phyloP scores from a whole-genome alignment of 2,329 filamentous ascomycete species.

The Ramularia collo-cygni region DNA sequence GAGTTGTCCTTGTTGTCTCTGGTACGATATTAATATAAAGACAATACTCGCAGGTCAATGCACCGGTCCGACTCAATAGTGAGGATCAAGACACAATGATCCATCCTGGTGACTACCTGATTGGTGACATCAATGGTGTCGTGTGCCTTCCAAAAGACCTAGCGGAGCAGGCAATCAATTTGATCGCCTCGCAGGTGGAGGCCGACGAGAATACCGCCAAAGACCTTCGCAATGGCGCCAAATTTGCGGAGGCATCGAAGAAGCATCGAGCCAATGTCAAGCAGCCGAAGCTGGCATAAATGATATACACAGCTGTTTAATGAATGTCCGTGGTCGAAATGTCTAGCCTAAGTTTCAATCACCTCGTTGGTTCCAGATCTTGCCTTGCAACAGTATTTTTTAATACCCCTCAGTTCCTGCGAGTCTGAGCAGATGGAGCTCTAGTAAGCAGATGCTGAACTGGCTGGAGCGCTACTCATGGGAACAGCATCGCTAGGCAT shows the following conservation, averaged over 20 bases:
- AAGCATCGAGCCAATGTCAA: slow-evolving; percentile 23
- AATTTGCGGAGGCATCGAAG: slow-evolving; percentile 23
- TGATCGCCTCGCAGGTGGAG: slow-evolving; percentile 27
- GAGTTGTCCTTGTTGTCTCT: not conserved
- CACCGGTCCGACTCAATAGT: slow-evolving; percentile 26
- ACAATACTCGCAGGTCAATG: slow-evolving; percentile 22
- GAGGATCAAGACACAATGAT: slow-evolving; percentile 28
- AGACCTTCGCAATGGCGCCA: slow-evolving; percentile 22
- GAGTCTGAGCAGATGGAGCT: no score
- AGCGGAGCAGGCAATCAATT: slow-evolving; percentile 22
- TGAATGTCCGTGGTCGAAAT: no score
- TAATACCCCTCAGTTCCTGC: no score
- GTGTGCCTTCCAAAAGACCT: slow-evolving; percentile 28
- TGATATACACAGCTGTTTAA: not conserved
- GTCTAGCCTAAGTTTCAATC: no score
- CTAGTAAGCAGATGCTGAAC: no score
- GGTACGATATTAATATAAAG: not conserved
- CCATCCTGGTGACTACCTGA: slow-evolving; percentile 33
- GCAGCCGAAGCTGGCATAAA: slow-evolving; percentile 15
- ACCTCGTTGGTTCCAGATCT: no score
- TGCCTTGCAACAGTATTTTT: no score
- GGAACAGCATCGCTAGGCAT: no score
- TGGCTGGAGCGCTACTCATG: no score
- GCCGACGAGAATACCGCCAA: slow-evolving; percentile 26
- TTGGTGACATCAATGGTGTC: slow-evolving; percentile 35